Evolutionary conservation across 345 rosid species (phyloP), one percentile per base, ranked within the genome.

Genomic region (Leavenworthia alabamica): DNA sequence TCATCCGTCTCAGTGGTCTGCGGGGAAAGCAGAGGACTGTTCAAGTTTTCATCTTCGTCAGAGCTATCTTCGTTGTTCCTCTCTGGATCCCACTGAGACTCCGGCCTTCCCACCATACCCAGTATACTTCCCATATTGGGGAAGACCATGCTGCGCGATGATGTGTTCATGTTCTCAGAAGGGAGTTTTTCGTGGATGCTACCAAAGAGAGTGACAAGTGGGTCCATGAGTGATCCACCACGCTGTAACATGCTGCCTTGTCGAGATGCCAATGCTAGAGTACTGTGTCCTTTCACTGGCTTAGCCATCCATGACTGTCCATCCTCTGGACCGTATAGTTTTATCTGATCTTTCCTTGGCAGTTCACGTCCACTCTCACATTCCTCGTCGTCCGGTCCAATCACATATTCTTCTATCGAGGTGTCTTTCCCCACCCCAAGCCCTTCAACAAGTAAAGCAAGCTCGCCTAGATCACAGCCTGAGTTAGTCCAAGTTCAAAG

Each of bases 391-490:
- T 54, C 86, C 0, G 86, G 88, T 39, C 86, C 95, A 47, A 90
- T 82, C 66, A 85, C 83, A 60, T 83, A 86, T 66, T 86, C 95
- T 72, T 90, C 97, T 45, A 86, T 78, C 2, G 90, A 83, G 35
- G 80, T 78, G 75, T 90, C 95, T 26, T 83, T 85, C 23, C 97
- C 95, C 15, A 85, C 71, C 6, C 84, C 97, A 57, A 90, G 92
- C 43, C 97, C 97, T 82, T 90, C 97, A 37, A 85, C 86, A 22
- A 90, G 79, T 56, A 90, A 83, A 73, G 97, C 95, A 86, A 90
- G 75, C 88, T 90, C 97, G 51, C 89, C 97, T 89, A 39, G 26
- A 58, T 53, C 45, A 52, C 22, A 64, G 17, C n/a, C 17, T n/a
- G 22, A 48, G 45, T 32, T 52, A 22, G 44, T 31, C 14, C 3